These are phyloP conservation scores for Amanita rubescens DNA, from an alignment of 768 basidiomycete species.

Conservation along the genomic window DNA sequence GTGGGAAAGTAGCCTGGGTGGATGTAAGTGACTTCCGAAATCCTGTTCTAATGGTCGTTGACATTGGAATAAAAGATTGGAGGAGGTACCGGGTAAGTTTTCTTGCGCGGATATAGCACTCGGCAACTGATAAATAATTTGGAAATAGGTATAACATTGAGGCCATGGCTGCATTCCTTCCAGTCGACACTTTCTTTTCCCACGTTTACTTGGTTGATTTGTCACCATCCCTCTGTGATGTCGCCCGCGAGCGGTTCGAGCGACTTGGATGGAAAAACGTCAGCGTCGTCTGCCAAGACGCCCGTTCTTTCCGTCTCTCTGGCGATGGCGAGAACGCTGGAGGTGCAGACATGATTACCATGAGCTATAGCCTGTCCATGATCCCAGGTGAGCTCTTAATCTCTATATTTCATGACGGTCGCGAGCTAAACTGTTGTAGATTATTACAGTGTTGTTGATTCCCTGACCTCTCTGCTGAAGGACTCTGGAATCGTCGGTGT, in stretches of 20 bases:
- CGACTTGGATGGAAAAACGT: constrained; percentile 69
- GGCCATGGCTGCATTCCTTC: constrained; percentile 56
- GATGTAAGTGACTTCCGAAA: background rate
- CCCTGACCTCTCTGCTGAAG: background rate
- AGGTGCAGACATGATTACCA: constrained; percentile 44
- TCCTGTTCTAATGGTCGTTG: background rate
- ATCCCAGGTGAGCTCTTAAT: constrained; percentile 16
- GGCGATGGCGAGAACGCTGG: constrained; percentile 41
- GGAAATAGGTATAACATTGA: constrained; percentile 48
- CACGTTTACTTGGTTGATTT: constrained; percentile 63
- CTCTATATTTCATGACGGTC: background rate
- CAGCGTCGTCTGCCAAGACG: constrained; percentile 65
- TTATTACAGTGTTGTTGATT: constrained; percentile 42
- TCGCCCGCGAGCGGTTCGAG: constrained; percentile 62
- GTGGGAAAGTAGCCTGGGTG: background rate
- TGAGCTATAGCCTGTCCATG: constrained; percentile 56
- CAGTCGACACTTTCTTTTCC: constrained; percentile 53
- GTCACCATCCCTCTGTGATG: constrained; percentile 62
- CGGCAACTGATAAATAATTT: background rate
- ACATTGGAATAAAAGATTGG: background rate
- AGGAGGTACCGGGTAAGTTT: background rate
- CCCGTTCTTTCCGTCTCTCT: constrained; percentile 56
- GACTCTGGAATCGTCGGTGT: constrained; percentile 48
- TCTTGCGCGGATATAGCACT: background rate
- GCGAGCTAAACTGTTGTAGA: constrained; percentile 39